A percentile compares a stretch with the other conserved stretches of the same genome.
These are phyloP conservation scores for Pelargonium australe DNA, from an alignment of 441 rosid genomes.

Conservation along the genomic window DNA sequence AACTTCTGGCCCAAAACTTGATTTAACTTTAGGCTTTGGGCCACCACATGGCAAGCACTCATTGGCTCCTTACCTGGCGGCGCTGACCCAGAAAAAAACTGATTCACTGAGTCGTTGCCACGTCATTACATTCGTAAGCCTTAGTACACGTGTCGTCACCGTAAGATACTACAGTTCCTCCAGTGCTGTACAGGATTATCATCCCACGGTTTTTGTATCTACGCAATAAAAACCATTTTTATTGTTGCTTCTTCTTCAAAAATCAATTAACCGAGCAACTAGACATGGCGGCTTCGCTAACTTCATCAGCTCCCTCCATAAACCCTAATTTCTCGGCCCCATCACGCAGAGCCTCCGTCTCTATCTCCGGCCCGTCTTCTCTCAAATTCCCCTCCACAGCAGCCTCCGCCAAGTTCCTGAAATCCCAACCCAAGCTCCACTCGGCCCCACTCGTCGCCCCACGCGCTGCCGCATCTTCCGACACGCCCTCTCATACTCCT, in stretches of 20 bases:
- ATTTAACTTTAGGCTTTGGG: no score
- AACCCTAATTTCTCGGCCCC: background rate
- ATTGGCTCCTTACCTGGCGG: no score
- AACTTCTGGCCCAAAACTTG: no score
- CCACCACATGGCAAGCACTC: no score
- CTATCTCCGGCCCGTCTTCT: constrained; percentile 14
- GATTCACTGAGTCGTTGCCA: background rate
- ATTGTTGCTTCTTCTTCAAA: background rate
- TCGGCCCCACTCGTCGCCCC: constrained; percentile 21
- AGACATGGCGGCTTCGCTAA: constrained; percentile 2
- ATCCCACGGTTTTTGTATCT: background rate
- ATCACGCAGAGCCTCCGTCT: background rate
- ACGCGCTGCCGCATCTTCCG: constrained; percentile 20
- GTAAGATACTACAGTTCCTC: background rate
- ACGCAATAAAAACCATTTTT: background rate
- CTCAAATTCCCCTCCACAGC: constrained; percentile 19
- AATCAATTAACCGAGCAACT: background rate
- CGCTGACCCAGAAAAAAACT: no score
- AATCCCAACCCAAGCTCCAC: constrained; percentile 15
- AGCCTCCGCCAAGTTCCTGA: constrained; percentile 10
- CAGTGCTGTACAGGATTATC: background rate
- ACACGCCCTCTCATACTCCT: constrained; percentile 10
- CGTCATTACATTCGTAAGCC: background rate
- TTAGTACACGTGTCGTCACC: background rate
- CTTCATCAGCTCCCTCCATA: background rate